Percentiles rank a stretch among this genome's conserved stretches.
Conservation (phyloP, 352 stramenopile species). For the Globisporangium uncinulatum region DNA sequence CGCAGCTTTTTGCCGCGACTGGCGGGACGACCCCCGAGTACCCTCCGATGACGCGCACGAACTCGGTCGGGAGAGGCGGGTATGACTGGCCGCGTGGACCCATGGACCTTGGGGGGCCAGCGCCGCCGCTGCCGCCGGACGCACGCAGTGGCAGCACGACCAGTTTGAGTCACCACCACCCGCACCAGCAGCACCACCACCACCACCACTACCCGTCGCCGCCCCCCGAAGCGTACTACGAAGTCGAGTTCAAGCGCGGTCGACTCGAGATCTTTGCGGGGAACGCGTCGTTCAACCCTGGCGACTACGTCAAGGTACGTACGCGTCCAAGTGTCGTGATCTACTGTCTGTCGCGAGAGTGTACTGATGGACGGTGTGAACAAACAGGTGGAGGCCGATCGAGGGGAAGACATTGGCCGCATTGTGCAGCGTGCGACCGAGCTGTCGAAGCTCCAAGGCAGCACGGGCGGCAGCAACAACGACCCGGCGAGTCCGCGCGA, state of each 20-base stretch:
- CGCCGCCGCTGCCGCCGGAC: constrained; percentile 66
- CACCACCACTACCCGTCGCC: constrained; percentile 40
- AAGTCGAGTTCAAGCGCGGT: constrained; percentile 95
- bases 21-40: constrained; percentile 37
- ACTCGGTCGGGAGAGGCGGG: constrained; percentile 53
- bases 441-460: constrained; percentile 61
- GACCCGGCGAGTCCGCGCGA: constrained; percentile 30
- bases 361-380: neutral
- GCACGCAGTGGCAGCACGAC: constrained; percentile 13
- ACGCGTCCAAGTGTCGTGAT: neutral
- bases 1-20: constrained; percentile 46
- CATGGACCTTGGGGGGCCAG: constrained; percentile 22
- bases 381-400: constrained; percentile 93
- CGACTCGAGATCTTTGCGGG: constrained; percentile 89
- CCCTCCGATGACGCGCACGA: constrained; percentile 46
- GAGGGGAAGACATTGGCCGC: constrained; percentile 94
- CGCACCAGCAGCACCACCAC: neutral
- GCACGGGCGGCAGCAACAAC: constrained; percentile 2
- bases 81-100: constrained; percentile 63
- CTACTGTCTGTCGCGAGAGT: neutral
- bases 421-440: constrained; percentile 89
- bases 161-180: too few species aligned
- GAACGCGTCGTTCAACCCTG: constrained; percentile 80
- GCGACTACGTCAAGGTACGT: constrained; percentile 91
- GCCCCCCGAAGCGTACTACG: constrained; percentile 85